A percentile compares a stretch with the other conserved stretches of the same genome.
Evolutionary conservation across 805 yeast species (phyloP).

Genomic region (Myxozyma geophila): DNA sequence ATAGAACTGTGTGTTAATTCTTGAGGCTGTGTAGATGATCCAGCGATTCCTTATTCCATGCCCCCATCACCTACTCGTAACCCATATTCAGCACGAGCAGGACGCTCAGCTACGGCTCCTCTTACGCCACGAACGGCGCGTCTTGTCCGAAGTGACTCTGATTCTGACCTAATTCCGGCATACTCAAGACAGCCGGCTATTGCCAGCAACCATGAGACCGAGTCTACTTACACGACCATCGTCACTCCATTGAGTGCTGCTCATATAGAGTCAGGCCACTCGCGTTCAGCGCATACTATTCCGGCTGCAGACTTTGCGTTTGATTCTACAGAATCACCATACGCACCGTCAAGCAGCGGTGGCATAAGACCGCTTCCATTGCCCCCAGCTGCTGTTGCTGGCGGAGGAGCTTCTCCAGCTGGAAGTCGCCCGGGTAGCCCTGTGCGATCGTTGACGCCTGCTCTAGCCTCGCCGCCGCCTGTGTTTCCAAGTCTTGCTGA

Average conservation of each 20-base stretch:
- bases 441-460: constrained; percentile 1
- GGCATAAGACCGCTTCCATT: constrained; percentile 15
- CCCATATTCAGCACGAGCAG: constrained; percentile 12
- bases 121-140: constrained; percentile 14
- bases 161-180: not conserved
- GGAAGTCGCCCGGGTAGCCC: constrained; percentile 12
- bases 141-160: constrained; percentile 1
- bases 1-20: not conserved
- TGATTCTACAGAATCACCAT: not conserved
- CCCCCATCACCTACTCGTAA: constrained; percentile 33
- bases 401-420: constrained; percentile 5
- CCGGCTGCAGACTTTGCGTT: not conserved
- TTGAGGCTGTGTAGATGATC: constrained; percentile 18
- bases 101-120: not conserved
- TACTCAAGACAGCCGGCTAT: not conserved
- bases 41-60: constrained; percentile 33
- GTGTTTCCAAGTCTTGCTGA: constrained; percentile 22
- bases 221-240: not conserved
- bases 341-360: constrained; percentile 2
- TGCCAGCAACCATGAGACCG: not conserved
- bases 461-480: constrained; percentile 17
- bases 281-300: not conserved
- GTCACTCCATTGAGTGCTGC: constrained; percentile 22
- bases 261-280: constrained; percentile 17
- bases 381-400: constrained; percentile 17